Evolutionary conservation across 2,329 filamentous ascomycete genomes (phyloP), one percentile per base, ranked within the genome.

Genomic region (Ophiocordyceps unilateralis): DNA sequence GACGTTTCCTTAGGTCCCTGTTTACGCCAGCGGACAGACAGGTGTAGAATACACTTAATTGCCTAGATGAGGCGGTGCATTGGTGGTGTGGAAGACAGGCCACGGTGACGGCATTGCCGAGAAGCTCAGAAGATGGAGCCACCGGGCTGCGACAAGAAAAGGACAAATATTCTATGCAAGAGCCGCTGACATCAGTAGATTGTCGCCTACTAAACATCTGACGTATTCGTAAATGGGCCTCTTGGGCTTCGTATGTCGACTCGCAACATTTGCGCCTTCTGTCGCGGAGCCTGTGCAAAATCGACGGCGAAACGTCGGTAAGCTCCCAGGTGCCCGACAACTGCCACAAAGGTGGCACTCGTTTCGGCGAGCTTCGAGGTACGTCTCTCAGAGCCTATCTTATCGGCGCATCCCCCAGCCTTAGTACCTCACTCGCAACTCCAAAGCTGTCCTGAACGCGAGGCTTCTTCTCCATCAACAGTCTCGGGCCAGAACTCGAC

Each of bases 11-110:
- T 63, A 58, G 54, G 58, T 62, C 57, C 55, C 62, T 60, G 57
- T 63, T 63, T 58, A 57, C 57, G 57, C 55, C 53, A 58, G 59
- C 70, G 64, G 67, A 68, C 64, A 67, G 64, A 68, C 64, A 67
- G 64, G 62, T 70, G 68, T 71, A 70, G 63, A 68, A 67, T 70
- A 70, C 56, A 62, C 59, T 55, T 58, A 64, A 63, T 60, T 69
- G 32, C 17, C 32, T 36, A 69, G 66, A 70, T 58, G 62, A 19
- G n/a, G 32, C 15, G 15, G n/a, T 34, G 15, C 28, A 30, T 30
- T 30, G n/a, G 30, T 34, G 30, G 15, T 15, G 15, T 10, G 32
- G n/a, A 36, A 36, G n/a, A 39, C 20, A 39, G 20, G 22, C 37
- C 37, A 39, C 32, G 32, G 32, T 36, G 32, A 36, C 17, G 32